These are phyloP conservation scores for Aegilops speltoides DNA, from an alignment of 176 grass and related monocot genomes.

Conservation along the genomic window DNA sequence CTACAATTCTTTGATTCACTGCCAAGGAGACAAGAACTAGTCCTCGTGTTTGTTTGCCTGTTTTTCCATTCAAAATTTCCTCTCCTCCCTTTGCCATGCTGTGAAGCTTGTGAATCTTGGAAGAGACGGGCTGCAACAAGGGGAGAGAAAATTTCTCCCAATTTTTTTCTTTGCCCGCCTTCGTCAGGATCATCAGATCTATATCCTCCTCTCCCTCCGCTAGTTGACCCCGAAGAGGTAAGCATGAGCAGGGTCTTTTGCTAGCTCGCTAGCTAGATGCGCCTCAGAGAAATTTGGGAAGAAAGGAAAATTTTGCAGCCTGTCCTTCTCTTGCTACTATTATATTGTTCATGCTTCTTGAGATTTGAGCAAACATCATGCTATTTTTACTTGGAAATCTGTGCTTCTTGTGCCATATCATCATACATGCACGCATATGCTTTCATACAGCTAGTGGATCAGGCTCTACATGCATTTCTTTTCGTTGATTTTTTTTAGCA, in stretches of 20 bases:
- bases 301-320: constrained; percentile 11
- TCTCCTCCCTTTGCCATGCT: not conserved
- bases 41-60: constrained; percentile 24
- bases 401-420: constrained; percentile 48
- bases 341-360: constrained; percentile 30
- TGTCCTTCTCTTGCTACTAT: constrained; percentile 25
- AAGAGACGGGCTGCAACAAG: constrained; percentile 21
- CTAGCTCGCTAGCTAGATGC: constrained; percentile 20
- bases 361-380: constrained; percentile 45
- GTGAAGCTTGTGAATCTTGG: constrained; percentile 42
- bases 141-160: not conserved
- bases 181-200: constrained; percentile 42
- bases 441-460: constrained; percentile 31
- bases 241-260: constrained; percentile 26
- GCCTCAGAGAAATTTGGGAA: constrained; percentile 25
- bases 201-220: constrained; percentile 17
- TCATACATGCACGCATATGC: constrained; percentile 41
- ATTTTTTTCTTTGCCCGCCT: not conserved
- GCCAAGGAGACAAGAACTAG: constrained; percentile 26
- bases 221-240: constrained; percentile 44
- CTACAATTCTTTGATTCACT: constrained; percentile 33
- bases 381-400: constrained; percentile 38
- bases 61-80: constrained; percentile 3
- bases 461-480: constrained; percentile 17
- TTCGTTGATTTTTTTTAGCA: constrained; percentile 21